Conservation (phyloP, 1,284 basidiomycete genomes). For the Coniferiporia weirii region DNA sequence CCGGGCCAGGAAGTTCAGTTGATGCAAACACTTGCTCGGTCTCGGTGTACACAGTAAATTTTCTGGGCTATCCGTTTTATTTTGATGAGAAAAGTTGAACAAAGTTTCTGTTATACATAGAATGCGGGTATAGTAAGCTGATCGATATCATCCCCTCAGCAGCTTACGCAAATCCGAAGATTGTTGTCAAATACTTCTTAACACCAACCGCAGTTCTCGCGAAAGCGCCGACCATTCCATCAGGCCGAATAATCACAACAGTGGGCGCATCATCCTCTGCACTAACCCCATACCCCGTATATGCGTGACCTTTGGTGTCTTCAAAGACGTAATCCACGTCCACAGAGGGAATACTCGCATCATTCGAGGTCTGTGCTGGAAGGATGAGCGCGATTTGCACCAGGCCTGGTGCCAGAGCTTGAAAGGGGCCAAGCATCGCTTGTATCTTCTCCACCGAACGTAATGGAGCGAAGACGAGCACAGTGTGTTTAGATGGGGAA, state of each 20-base stretch:
- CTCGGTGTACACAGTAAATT: no score
- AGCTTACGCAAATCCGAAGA: no score
- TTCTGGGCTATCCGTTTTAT: no score
- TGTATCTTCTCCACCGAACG: background rate
- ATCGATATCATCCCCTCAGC: no score
- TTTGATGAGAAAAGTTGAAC: no score
- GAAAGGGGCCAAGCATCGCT: background rate
- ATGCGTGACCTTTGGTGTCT: slow-evolving; percentile 34
- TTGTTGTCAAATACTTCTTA: no score
- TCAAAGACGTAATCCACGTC: slow-evolving; percentile 31
- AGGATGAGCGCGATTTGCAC: slow-evolving; percentile 12
- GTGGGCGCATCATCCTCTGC: slow-evolving; percentile 24
- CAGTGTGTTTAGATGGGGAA: slow-evolving; percentile 17
- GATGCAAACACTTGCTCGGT: no score
- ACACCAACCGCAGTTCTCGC: no score
- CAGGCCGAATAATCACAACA: slow-evolving; percentile 19
- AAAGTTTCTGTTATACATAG: no score
- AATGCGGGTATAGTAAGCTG: no score
- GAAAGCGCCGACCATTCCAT: no score
- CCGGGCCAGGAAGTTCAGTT: no score
- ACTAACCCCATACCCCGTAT: slow-evolving; percentile 31
- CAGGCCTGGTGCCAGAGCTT: background rate
- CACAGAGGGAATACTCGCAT: background rate
- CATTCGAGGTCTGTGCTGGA: background rate
- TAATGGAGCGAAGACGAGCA: slow-evolving; percentile 12